Base-by-base conservation (phyloP, 108 stramenopile genomes). In the Skeletonema marinoi region DNA sequence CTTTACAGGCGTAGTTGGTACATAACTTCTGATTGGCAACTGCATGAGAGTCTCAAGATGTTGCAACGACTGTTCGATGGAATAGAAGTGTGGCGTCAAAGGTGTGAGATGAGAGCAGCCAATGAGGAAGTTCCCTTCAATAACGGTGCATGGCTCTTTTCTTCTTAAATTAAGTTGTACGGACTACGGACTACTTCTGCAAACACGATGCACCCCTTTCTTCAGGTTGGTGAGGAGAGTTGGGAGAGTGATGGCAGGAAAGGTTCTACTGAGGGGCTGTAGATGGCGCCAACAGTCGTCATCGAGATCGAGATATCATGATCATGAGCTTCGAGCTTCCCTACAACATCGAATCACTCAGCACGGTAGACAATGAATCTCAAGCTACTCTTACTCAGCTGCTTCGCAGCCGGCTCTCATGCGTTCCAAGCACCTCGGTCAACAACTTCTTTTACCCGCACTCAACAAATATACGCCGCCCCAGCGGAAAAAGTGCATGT, bases 401-500 rank as follows among this genome's bases (percentile, higher is more conserved):
- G 44, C 44, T 46, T 46, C 44, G 16, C 5, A n/a, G 44, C 44
- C 16, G 16, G 44, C 16, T n/a, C 16, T n/a, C 44, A 46, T 1
- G 60, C 60, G 16, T 61, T 61, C 60, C 60, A 35, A 31, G 60
- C 60, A 33, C 60, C 60, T 31, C 60, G 25, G 14, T 11, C 60
- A 33, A 29, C 60, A n/a, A 25, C 60, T 33, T 61, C 3, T 3
- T 33, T 4, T 61, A 25, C 4, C 13, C 39, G 39, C 39, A 41
- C 39, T n/a, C 60, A 46, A 61, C 54, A 25, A 25, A 25, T 74
- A 0, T 39, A 13, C 31, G 65, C 77, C 12, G 65, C 72, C 36
- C 74, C 83, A 6, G 83, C 83, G 10, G 32, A 50, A 6, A 84
- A 80, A 60, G 83, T 84, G 6, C 83, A 84, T 60, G 66, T 84